Evolutionary conservation across 306 rosid genomes (phyloP), one percentile per base, ranked within the genome.

Genomic region (Glycine tomentella): DNA sequence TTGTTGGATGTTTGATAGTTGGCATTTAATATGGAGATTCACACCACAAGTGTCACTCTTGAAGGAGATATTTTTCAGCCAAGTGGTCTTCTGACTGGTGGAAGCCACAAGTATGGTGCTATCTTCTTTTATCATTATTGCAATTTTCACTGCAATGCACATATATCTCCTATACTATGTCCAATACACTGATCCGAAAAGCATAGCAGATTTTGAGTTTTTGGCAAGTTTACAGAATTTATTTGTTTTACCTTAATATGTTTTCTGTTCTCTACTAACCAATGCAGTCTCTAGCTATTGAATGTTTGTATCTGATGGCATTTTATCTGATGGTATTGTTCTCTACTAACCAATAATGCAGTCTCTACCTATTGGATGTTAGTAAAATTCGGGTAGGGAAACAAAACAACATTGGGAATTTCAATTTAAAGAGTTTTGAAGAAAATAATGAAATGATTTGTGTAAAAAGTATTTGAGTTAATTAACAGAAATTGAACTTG

Each of bases 11-110:
- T 74, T 80, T 72, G 59, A 71, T 84, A 95, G 99, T 95, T 95
- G 42, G 94, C 99, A 80, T 95, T 95, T 81, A 90, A 83, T 85
- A 83, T 82, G 85, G 92, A 90, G 44, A 82, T 88, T 82, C 86
- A 77, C 67, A 88, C 92, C 70, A 95, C 90, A 31, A 95, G 98
- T 87, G 99, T 95, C 82, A 95, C 99, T 59, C 94, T 91, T 87
- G 99, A 95, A 90, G 99, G 99, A 69, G 99, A 95, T 83, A 90
- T 91, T 85, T 95, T 91, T 87, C 94, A 89, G 87, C 97, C 99
- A 64, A 91, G 98, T 84, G 99, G 99, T 79, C 96, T 95, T 83
- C 80, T 95, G 83, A 95, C 99, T 25, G 99, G 99, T 74, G 99
- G 99, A 85, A 93, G 98, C 86, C 92, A 97, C 79, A 95, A 87